These are phyloP conservation scores for Macadamia integrifolia DNA, from an alignment of 164 flowering plant species.

Conservation along the genomic window DNA sequence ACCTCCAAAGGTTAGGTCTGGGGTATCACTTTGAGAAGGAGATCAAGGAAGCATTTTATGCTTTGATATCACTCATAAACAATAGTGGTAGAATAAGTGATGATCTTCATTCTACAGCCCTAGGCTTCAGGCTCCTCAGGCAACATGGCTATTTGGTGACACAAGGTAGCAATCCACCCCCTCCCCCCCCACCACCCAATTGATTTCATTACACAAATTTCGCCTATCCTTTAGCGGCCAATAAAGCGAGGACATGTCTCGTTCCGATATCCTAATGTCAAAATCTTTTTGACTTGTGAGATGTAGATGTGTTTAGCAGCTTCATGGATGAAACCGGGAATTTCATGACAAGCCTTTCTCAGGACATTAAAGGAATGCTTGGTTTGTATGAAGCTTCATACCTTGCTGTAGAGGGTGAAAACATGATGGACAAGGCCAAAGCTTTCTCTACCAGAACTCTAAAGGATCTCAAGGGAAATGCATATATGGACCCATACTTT, in stretches of 20 bases:
- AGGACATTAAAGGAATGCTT: neutral
- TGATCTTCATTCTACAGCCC: neutral
- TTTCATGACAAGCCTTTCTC: neutral
- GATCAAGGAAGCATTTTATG: neutral
- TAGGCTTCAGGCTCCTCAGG: neutral
- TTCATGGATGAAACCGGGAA: neutral
- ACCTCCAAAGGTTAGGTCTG: neutral
- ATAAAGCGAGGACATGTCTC: no score
- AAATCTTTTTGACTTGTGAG: neutral
- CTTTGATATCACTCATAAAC: neutral
- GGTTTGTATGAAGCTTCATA: neutral
- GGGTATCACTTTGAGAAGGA: neutral
- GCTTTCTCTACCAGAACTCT: neutral
- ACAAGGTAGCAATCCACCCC: neutral
- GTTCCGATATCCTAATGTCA: neutral
- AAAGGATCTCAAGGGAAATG: neutral
- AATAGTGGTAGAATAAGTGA: neutral
- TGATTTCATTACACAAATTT: no score
- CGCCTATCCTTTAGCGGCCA: no score
- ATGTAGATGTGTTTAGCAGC: neutral
- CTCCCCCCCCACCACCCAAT: neutral
- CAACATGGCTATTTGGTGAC: neutral
- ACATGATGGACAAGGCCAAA: neutral
- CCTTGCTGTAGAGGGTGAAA: neutral
- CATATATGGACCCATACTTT: neutral